Evolutionary conservation across 2,329 filamentous ascomycete genomes (phyloP), one percentile per base, ranked within the genome.

Genomic region (Atkinsonella hypoxylon): DNA sequence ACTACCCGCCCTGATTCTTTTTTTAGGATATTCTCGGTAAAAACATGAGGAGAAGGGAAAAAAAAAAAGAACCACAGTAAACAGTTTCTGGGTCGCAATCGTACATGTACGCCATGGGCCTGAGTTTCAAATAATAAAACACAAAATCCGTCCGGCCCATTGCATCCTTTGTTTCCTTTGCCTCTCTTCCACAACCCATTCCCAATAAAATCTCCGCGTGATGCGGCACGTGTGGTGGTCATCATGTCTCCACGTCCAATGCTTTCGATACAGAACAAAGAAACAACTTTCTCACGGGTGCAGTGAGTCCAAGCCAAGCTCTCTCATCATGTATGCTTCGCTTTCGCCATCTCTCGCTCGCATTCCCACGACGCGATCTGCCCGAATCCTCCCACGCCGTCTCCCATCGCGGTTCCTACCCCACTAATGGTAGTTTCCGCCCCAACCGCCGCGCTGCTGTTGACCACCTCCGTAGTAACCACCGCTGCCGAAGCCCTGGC

Each of bases 391-490:
- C 39, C 54, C 51, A 44, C 51, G 54, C 54, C 58, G 51, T 55
- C 48, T 59, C 52, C 55, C 58, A 48, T 61, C 60, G 56, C 60
- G 59, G 58, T 57, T 53, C 54, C 59, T 62, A 66, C 63, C 62
- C 60, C 59, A 59, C 64, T 73, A 72, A 58, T 76, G 70, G 70
- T 81, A 81, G 72, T 81, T 81, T 58, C 71, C 73, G 57, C 78
- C 77, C 77, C 77, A 81, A 60, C 77, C 77, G 56, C 75, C 72
- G 54, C 73, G 73, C 60, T 71, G 71, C 58, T 70, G 68, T 56
- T 73, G 68, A 42, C 53, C 53, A 46, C 55, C 62, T 51, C 68
- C 70, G 61, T 77, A 77, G 66, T 74, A 75, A 56, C 65, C 70
- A 54, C 68, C 69, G 55, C 67, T 67, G 55, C 71, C 69, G 48